Conservation (phyloP, 345 rosid genomes). For the Combretum micranthum region DNA sequence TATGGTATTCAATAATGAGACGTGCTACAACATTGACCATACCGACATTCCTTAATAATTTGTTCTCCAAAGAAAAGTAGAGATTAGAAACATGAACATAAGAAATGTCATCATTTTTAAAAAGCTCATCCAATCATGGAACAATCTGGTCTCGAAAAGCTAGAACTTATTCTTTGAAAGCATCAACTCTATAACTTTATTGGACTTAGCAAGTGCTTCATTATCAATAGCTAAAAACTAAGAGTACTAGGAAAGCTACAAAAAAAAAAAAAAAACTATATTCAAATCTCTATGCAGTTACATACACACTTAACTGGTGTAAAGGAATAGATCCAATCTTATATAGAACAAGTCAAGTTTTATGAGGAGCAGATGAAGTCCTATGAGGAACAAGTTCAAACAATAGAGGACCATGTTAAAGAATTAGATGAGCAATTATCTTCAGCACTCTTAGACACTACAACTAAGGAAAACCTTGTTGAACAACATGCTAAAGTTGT, state of each 20-base stretch:
- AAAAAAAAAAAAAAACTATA: slow-evolving; percentile 66
- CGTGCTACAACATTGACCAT: no score
- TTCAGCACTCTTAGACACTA: slow-evolving; percentile 59
- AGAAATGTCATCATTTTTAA: no score
- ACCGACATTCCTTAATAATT: no score
- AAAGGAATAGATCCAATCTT: slow-evolving; percentile 59
- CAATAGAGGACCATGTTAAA: slow-evolving; percentile 60
- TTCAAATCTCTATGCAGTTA: slow-evolving; percentile 79
- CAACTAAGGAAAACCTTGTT: slow-evolving; percentile 68
- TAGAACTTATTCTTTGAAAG: no score
- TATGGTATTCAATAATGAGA: no score
- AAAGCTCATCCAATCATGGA: no score
- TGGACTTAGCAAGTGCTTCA: slow-evolving; percentile 33
- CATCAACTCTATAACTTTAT: no score
- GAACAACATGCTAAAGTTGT: slow-evolving; percentile 98
- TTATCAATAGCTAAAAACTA: slow-evolving; percentile 23
- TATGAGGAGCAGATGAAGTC: slow-evolving; percentile 51
- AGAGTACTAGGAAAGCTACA: slow-evolving; percentile 50
- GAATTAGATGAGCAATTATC: slow-evolving; percentile 70
- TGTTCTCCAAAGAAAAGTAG: no score
- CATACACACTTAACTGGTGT: slow-evolving; percentile 61
- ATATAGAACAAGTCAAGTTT: no score
- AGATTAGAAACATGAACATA: no score
- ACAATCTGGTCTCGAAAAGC: no score
- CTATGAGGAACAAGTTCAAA: slow-evolving; percentile 50